Conservation (phyloP, 164 flowering plant species). For the Nelumbo lutea region DNA sequence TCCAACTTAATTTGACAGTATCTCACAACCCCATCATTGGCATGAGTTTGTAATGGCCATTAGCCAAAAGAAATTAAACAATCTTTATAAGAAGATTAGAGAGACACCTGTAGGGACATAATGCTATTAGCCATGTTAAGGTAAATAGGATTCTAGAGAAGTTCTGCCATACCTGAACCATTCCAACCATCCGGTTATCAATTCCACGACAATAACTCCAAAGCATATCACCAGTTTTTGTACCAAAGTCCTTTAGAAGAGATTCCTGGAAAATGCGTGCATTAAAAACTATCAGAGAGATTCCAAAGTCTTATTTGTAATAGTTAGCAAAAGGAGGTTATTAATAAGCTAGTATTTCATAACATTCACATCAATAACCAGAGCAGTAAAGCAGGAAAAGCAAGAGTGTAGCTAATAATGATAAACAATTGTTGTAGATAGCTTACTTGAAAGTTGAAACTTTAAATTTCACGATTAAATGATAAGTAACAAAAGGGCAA, state of each 20-base stretch:
- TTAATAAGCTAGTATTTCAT: neutral
- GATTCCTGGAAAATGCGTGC: slow-evolving; percentile 50
- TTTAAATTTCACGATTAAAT: too few relatives aligned
- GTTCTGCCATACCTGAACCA: slow-evolving; percentile 55
- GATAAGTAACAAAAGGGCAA: neutral
- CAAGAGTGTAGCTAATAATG: neutral
- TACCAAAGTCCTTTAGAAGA: slow-evolving; percentile 82
- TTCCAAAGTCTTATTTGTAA: neutral
- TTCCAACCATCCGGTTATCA: slow-evolving; percentile 71
- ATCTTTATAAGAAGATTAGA: too few relatives aligned
- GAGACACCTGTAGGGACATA: neutral
- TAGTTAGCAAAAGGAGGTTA: neutral
- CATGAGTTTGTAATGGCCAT: neutral
- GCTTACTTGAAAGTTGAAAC: neutral
- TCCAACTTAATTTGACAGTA: too few relatives aligned
- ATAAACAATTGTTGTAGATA: neutral
- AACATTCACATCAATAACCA: neutral
- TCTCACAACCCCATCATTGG: neutral
- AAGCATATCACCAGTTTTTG: slow-evolving; percentile 89
- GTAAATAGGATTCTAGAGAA: neutral
- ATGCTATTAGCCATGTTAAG: neutral
- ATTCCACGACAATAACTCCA: slow-evolving; percentile 90
- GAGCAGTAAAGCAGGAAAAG: neutral
- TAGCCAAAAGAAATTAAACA: neutral
- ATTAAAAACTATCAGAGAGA: neutral